These are phyloP conservation scores for Gillenia trifoliata DNA, from an alignment of 306 rosid genomes.

Conservation along the genomic window DNA sequence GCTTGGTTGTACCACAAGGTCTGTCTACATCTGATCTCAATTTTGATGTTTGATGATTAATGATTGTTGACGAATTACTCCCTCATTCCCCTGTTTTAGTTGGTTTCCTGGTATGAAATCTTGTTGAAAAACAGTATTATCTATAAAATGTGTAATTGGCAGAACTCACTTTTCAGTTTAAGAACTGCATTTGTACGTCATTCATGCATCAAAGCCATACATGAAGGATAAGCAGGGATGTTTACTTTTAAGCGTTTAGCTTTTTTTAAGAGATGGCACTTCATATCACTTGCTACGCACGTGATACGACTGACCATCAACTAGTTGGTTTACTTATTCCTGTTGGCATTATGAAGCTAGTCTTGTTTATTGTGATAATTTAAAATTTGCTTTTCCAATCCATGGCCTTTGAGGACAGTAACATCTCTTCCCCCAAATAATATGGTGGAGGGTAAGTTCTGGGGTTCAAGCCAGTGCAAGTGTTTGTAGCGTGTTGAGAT, in stretches of 20 bases:
- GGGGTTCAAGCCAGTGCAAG: not conserved
- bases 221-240: not conserved
- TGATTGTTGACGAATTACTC: not conserved
- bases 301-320: not conserved
- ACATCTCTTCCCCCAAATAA: not conserved
- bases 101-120: not conserved
- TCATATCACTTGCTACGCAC: not conserved
- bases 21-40: conserved; percentile 13
- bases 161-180: not conserved
- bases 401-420: not conserved
- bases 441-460: not conserved
- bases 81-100: not conserved
- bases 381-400: not conserved
- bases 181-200: not conserved
- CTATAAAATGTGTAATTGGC: not conserved
- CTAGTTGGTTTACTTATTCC: not conserved
- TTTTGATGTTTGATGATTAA: conserved; percentile 5
- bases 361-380: not conserved
- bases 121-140: not conserved
- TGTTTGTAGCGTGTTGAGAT: not conserved
- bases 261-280: not conserved
- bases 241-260: not conserved
- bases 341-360: not conserved
- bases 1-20: conserved; percentile 85
- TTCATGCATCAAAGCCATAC: not conserved